Evolutionary conservation across 495 filamentous ascomycete species (phyloP), one percentile per base, ranked within the genome.

Genomic region (Annulohypoxylon stygium): DNA sequence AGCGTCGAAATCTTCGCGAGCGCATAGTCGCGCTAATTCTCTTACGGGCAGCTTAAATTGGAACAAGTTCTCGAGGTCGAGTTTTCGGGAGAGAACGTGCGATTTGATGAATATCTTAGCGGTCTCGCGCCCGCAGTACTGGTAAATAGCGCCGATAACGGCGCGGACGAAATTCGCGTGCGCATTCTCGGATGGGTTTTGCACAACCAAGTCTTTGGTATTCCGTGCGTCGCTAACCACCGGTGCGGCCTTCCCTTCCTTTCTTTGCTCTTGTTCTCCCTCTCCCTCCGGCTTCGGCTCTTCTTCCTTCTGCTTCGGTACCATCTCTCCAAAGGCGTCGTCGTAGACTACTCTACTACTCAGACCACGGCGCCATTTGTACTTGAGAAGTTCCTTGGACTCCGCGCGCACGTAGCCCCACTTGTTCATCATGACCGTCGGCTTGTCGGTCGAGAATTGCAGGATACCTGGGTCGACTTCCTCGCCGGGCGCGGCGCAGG

Each of bases 381-480:
- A 81, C 58, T 84, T 79, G 30, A 78, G 59, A n/a, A 81, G 45
- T 26, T 83, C 72, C 30, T 77, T 75, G 0, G 75, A 51, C 67
- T 83, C 80, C 10, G 76, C 73, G 25, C 84, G 82, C 47, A 78
- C 69, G 76, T 79, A 84, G 14, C 80, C 84, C 78, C 80, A 82
- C 65, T 53, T 75, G 25, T 74, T 67, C 70, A 84, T 72, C 39
- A 86, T 80, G 30, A 87, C 82, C 12, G 91, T 92, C 1, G 92
- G 87, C 36, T 83, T 80, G 39, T 91, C 57, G 51, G 88, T 81
- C 60, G 83, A 85, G 82, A 93, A 96, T 79, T 98, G 97, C 45
- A 99, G 86, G n/a, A 95, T 83, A 9, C 96, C 97, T 1, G 95
- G 92, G 80, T 99, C 95, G 62, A 98, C 95, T 81, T 98, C 93